phyloP scores from a whole-genome alignment of 257 asterid species.

The Ocimum tenuiflorum region DNA sequence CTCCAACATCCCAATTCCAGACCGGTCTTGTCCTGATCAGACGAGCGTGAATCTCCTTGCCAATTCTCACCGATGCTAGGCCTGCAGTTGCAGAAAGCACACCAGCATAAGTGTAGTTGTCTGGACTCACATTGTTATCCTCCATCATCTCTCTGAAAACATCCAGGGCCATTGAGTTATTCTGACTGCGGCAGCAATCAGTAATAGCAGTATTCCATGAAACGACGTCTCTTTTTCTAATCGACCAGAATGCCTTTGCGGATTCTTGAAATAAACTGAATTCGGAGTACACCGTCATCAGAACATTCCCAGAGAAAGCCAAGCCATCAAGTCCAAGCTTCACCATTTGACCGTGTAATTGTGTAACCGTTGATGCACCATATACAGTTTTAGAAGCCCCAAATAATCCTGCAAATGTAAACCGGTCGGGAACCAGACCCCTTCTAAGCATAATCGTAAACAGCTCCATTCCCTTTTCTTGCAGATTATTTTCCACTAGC shows the following conservation, averaged over 20 bases:
- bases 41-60: constrained; percentile 55
- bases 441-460: constrained; percentile 35
- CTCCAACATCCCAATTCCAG: constrained; percentile 35
- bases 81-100: constrained; percentile 60
- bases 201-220: constrained; percentile 64
- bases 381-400: constrained; percentile 31
- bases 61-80: constrained; percentile 43
- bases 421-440: constrained; percentile 60
- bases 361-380: constrained; percentile 35
- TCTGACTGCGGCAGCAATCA: constrained; percentile 48
- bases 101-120: constrained; percentile 51
- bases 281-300: constrained; percentile 50
- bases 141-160: constrained; percentile 50
- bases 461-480: constrained; percentile 46
- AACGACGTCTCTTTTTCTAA: constrained; percentile 42
- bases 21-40: constrained; percentile 34
- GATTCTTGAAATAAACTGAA: constrained; percentile 39
- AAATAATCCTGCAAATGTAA: constrained; percentile 60
- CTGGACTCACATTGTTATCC: constrained; percentile 27
- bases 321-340: constrained; percentile 46
- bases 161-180: constrained; percentile 37
- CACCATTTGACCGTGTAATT: constrained; percentile 52
- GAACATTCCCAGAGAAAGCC: constrained; percentile 49
- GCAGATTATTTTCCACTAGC: constrained; percentile 45
- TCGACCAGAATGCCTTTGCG: constrained; percentile 39